These are phyloP conservation scores for Citrus hindsii DNA, from an alignment of 345 rosid genomes.

Conservation along the genomic window DNA sequence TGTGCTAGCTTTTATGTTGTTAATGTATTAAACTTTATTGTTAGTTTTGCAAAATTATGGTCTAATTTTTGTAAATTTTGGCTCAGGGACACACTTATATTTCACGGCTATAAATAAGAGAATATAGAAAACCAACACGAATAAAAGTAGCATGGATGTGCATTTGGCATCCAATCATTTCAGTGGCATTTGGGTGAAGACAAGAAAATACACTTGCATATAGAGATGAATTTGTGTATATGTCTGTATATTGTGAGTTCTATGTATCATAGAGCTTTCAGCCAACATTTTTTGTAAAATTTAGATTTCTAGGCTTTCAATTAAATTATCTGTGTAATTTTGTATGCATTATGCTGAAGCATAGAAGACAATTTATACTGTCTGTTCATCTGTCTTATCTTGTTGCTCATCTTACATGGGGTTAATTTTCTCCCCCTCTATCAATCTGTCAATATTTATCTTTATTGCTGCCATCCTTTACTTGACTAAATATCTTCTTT, in stretches of 20 bases:
- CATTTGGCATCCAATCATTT: background rate
- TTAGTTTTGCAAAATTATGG: background rate
- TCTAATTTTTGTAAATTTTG: background rate
- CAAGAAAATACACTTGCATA: background rate
- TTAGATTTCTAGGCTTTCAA: background rate
- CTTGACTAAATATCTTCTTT: conserved; percentile 1
- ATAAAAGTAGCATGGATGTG: background rate
- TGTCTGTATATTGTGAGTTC: background rate
- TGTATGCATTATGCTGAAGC: background rate
- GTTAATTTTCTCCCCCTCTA: background rate
- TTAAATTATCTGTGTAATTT: background rate
- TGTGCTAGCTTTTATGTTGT: background rate
- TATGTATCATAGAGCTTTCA: background rate
- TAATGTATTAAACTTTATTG: no score
- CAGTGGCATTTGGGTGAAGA: background rate
- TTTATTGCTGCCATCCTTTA: background rate
- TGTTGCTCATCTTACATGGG: background rate
- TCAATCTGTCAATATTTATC: conserved; percentile 1
- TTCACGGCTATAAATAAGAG: background rate
- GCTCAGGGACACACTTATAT: background rate
- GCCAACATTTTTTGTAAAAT: background rate
- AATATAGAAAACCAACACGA: background rate
- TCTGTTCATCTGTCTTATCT: background rate
- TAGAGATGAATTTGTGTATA: background rate
- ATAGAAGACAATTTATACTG: background rate